Evolutionary conservation across 257 asterid species (phyloP).

Genomic region (Solanum piurae): DNA sequence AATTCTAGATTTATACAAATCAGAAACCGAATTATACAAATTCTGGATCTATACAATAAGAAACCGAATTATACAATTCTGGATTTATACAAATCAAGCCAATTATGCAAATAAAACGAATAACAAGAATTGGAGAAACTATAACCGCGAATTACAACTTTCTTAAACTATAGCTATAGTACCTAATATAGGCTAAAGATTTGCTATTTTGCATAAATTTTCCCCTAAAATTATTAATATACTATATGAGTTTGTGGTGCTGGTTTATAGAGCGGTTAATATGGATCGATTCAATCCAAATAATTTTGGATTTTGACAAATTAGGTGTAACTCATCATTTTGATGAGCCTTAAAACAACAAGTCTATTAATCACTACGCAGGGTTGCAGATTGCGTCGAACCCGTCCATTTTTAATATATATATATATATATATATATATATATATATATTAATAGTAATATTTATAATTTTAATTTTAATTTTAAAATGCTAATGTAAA

Average conservation of each 20-base stretch:
- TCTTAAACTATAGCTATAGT: neutral
- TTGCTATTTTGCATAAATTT: neutral
- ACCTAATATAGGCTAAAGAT: neutral
- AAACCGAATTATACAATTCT: too few species aligned
- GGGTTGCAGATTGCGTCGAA: neutral
- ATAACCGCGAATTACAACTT: neutral
- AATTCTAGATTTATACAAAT: too few species aligned
- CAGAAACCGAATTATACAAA: too few species aligned
- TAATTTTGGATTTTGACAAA: neutral
- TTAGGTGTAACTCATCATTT: too few species aligned
- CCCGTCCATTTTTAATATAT: too few species aligned
- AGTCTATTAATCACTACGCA: too few species aligned
- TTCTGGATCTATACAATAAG: neutral
- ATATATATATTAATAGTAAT: too few species aligned
- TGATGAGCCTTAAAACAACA: too few species aligned
- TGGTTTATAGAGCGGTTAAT: neutral
- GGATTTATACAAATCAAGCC: neutral
- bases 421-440: too few species aligned
- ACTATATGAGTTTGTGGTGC: neutral
- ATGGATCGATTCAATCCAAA: too few species aligned
- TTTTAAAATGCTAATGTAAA: neutral
- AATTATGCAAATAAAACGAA: neutral
- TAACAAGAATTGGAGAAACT: too few species aligned
- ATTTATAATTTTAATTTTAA: too few species aligned
- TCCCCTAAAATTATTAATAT: neutral